A percentile compares a stretch with the other conserved stretches of the same genome.
Conservation (phyloP, 495 filamentous ascomycete genomes). For the Tetracladium marchalianum region DNA sequence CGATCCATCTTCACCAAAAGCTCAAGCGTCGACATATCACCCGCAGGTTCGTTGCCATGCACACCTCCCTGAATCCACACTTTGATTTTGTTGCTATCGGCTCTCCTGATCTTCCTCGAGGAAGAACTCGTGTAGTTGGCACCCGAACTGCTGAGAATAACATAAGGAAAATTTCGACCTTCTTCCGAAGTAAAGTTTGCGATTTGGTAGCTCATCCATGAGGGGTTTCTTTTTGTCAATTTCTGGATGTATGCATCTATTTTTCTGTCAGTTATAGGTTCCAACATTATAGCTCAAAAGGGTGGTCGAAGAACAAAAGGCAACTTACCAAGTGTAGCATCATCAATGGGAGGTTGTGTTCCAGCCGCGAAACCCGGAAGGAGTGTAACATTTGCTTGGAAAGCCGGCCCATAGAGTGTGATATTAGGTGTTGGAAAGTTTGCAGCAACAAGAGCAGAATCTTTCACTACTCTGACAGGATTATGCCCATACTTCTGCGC, state of each 20-base stretch:
- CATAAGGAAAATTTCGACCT: no score
- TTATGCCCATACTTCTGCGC: slow-evolving; percentile 18
- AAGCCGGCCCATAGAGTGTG: slow-evolving; percentile 20
- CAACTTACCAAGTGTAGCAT: no score
- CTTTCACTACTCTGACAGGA: slow-evolving; percentile 14
- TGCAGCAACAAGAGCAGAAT: slow-evolving; percentile 18
- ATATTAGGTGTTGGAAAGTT: slow-evolving; percentile 21
- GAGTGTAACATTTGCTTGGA: slow-evolving; percentile 5
- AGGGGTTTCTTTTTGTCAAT: no score
- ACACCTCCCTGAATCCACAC: slow-evolving; percentile 23
- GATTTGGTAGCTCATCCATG: no score
- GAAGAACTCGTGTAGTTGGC: slow-evolving; percentile 18
- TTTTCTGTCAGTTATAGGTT: no score
- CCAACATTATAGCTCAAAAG: no score
- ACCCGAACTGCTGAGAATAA: slow-evolving; percentile 12
- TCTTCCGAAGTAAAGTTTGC: no score
- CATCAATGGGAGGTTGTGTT: no score
- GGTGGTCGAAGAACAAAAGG: no score
- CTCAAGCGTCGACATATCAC: slow-evolving; percentile 19
- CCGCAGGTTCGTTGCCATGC: slow-evolving; percentile 24
- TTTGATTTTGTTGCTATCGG: slow-evolving; percentile 14
- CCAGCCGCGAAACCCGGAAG: no score
- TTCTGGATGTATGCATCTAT: no score
- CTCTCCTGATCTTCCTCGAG: slow-evolving; percentile 17
- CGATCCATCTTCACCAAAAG: slow-evolving; percentile 22